Percentiles rank a stretch among this genome's conserved stretches.
Evolutionary conservation across 495 filamentous ascomycete species (phyloP).

Genomic region (Penicillium arizonense): DNA sequence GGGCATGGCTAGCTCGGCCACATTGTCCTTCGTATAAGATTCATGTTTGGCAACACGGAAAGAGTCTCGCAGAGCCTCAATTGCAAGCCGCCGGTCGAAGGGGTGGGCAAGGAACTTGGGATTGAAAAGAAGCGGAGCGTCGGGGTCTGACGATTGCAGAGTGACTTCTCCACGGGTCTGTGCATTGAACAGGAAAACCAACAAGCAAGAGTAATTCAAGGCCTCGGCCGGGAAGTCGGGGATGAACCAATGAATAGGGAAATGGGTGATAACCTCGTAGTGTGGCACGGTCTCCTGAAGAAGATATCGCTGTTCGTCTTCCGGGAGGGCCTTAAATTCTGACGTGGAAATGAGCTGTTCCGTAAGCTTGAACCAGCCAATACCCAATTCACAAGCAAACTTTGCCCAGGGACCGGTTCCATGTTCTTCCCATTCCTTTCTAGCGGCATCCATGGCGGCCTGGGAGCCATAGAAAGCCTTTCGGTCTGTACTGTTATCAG

Average conservation of each 20-base stretch:
- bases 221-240: slow-evolving; percentile 24
- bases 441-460: slow-evolving; percentile 32
- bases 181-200: slow-evolving; percentile 26
- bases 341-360: slow-evolving; percentile 29
- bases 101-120: slow-evolving; percentile 52
- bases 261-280: slow-evolving; percentile 38
- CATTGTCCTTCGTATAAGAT: slow-evolving; percentile 22
- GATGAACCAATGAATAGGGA: slow-evolving; percentile 28
- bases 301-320: slow-evolving; percentile 33
- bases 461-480: slow-evolving; percentile 27
- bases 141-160: slow-evolving; percentile 51
- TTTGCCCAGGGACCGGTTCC: slow-evolving; percentile 44
- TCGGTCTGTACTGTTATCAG: slow-evolving; percentile 19
- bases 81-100: slow-evolving; percentile 52
- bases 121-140: slow-evolving; percentile 49
- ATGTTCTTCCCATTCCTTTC: slow-evolving; percentile 44
- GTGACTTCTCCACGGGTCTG: slow-evolving; percentile 47
- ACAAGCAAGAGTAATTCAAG: slow-evolving; percentile 18
- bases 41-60: slow-evolving; percentile 28
- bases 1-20: slow-evolving; percentile 38
- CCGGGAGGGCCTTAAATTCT: slow-evolving; percentile 43
- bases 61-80: slow-evolving; percentile 51
- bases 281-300: slow-evolving; percentile 40
- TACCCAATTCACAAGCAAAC: slow-evolving; percentile 37
- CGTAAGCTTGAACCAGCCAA: slow-evolving; percentile 53